Percentiles rank a stretch among this genome's conserved stretches.
Conservation (phyloP, 1,284 basidiomycete genomes). For the Amylostereum chailletii region DNA sequence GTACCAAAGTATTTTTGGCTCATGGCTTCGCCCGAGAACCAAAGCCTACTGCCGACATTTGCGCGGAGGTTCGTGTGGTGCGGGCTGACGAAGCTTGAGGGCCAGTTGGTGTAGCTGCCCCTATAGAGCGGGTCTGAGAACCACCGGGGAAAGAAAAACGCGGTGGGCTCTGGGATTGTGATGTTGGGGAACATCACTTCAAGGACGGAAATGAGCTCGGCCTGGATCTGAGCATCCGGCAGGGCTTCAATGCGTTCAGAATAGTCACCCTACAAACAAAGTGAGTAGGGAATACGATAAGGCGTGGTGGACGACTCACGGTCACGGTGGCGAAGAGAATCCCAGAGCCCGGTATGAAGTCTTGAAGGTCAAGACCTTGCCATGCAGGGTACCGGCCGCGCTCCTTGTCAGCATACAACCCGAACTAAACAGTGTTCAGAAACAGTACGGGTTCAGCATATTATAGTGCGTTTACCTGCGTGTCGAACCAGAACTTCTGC, state of each 20-base stretch:
- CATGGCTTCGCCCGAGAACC: constrained; percentile 51
- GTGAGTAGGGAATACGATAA: background rate
- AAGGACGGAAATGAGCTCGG: constrained; percentile 42
- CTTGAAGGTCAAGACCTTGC: constrained; percentile 48
- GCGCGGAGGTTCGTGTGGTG: background rate
- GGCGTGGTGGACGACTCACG: constrained; percentile 20
- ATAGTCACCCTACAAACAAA: constrained; percentile 34
- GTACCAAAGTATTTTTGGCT: constrained; percentile 38
- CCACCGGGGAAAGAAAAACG: constrained; percentile 54
- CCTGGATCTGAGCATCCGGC: constrained; percentile 31
- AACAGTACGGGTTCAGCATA: background rate
- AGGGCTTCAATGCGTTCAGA: constrained; percentile 40
- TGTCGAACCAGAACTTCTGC: constrained; percentile 61
- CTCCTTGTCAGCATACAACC: constrained; percentile 44
- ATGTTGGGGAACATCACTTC: constrained; percentile 48
- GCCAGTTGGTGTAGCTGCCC: constrained; percentile 67
- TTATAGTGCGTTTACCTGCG: constrained; percentile 31
- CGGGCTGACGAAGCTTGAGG: constrained; percentile 14
- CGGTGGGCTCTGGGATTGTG: constrained; percentile 40
- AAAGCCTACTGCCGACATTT: constrained; percentile 20
- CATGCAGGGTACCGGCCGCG: constrained; percentile 53
- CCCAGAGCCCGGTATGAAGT: constrained; percentile 45
- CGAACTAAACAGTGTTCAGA: constrained; percentile 28
- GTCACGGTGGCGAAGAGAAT: constrained; percentile 52
- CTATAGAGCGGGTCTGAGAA: constrained; percentile 45